These are phyloP conservation scores for Zygoascus hellenicus DNA, from an alignment of 1,139 yeast genomes.

Conservation along the genomic window DNA sequence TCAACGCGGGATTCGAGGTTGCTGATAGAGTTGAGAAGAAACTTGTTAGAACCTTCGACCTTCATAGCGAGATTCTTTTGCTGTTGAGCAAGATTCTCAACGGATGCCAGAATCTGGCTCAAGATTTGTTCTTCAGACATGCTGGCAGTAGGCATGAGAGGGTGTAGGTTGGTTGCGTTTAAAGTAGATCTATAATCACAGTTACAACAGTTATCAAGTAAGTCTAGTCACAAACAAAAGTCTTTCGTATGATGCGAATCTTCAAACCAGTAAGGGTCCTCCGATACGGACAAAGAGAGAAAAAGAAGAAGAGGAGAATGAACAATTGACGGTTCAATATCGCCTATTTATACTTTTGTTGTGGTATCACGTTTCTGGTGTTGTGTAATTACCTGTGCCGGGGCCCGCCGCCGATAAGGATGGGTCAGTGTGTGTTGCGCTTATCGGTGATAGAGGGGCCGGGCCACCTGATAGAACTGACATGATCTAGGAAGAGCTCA, in stretches of 20 bases:
- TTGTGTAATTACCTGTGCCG: background rate
- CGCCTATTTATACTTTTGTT: conserved; percentile 1
- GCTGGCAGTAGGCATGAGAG: too few relatives aligned
- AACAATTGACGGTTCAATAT: background rate
- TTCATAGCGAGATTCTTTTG: conserved; percentile 14
- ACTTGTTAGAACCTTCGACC: conserved; percentile 17
- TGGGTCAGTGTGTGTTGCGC: too few relatives aligned
- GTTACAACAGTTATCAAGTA: too few relatives aligned
- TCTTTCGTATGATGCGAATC: too few relatives aligned
- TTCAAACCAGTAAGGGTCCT: too few relatives aligned
- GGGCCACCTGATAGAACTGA: too few relatives aligned
- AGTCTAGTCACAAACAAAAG: too few relatives aligned
- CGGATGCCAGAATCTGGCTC: conserved; percentile 11
- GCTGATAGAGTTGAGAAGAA: conserved; percentile 3
- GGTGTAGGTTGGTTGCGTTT: too few relatives aligned
- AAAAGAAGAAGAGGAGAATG: background rate
- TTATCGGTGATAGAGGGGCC: too few relatives aligned
- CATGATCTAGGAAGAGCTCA: too few relatives aligned
- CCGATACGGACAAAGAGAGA: background rate
- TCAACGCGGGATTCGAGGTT: conserved; percentile 6
- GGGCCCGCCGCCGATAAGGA: background rate
- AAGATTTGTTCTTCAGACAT: conserved; percentile 5
- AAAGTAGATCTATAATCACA: too few relatives aligned
- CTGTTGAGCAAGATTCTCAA: conserved; percentile 12
- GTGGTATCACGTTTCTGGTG: conserved; percentile 2